Conservation (phyloP, 257 asterid genomes). For the Nicotiana obtusifolia region DNA sequence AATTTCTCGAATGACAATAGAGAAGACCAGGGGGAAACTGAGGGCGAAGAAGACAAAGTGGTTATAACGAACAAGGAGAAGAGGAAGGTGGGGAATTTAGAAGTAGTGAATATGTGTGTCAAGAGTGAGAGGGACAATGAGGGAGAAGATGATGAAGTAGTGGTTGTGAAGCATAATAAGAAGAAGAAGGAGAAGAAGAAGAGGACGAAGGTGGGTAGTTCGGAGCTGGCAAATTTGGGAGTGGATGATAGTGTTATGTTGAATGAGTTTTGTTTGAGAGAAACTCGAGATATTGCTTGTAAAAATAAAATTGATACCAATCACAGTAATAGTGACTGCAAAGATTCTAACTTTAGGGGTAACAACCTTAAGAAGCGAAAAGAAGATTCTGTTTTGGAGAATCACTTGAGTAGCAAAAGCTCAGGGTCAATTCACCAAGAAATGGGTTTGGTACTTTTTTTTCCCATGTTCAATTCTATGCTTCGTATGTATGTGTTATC, state of each 20-base stretch:
- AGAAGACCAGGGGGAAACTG: neutral
- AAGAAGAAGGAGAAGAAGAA: slow-evolving; percentile 25
- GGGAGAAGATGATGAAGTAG: slow-evolving; percentile 19
- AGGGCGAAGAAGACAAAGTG: slow-evolving; percentile 2
- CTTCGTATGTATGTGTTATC: neutral
- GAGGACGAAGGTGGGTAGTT: slow-evolving; percentile 32
- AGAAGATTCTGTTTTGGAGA: slow-evolving; percentile 20
- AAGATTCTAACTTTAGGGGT: slow-evolving; percentile 12
- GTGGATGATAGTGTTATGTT: slow-evolving; percentile 25
- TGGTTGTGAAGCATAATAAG: slow-evolving; percentile 2
- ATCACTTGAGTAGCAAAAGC: slow-evolving; percentile 19
- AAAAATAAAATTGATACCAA: slow-evolving; percentile 4
- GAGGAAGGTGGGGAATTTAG: neutral
- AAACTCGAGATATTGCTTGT: slow-evolving; percentile 20
- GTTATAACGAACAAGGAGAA: neutral
- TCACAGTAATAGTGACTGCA: neutral
- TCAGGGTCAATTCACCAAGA: slow-evolving; percentile 39
- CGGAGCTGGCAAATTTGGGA: slow-evolving; percentile 39
- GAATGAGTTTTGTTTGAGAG: slow-evolving; percentile 23
- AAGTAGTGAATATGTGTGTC: slow-evolving; percentile 4
- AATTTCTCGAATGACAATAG: neutral
- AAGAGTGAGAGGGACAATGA: slow-evolving; percentile 22
- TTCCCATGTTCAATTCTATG: neutral
- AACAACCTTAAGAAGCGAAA: slow-evolving; percentile 34
- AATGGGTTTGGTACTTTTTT: slow-evolving; percentile 67